Conservation (phyloP, 495 filamentous ascomycete species). For the Aspergillus indologenus region DNA sequence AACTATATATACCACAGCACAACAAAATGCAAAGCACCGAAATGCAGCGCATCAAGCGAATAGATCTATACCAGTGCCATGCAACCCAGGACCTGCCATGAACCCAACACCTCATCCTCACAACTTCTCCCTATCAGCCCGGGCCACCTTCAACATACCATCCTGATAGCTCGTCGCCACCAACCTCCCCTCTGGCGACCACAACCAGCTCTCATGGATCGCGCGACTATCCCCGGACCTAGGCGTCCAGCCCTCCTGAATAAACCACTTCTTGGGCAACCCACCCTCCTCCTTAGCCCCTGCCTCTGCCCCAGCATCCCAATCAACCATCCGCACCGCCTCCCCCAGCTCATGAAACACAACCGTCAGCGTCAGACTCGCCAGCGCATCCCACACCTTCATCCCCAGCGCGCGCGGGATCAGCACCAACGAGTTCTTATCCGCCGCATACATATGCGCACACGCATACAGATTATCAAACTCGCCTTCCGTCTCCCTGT, state of each 20-base stretch:
- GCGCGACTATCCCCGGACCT: constrained; percentile 54
- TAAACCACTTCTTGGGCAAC: constrained; percentile 57
- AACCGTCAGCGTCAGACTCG: constrained; percentile 59
- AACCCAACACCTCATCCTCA: constrained; percentile 1
- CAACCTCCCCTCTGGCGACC: constrained; percentile 58
- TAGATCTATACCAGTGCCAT: too few relatives aligned
- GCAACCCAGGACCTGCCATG: too few relatives aligned
- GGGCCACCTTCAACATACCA: constrained; percentile 43
- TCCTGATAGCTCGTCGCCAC: constrained; percentile 65
- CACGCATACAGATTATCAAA: constrained; percentile 58
- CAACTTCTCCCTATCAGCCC: constrained; percentile 24
- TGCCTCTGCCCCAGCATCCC: constrained; percentile 18
- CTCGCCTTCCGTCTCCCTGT: constrained; percentile 30
- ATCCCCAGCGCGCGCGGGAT: constrained; percentile 58
- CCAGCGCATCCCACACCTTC: constrained; percentile 51
- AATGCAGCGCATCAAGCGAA: too few relatives aligned
- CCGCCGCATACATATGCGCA: constrained; percentile 64
- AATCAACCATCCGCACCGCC: constrained; percentile 41
- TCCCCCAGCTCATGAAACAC: constrained; percentile 53
- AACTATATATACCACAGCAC: too few relatives aligned
- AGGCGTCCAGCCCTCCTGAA: constrained; percentile 63
- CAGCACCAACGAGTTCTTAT: constrained; percentile 66
- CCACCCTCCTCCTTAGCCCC: constrained; percentile 16
- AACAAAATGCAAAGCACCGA: too few relatives aligned
- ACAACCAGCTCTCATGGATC: constrained; percentile 61